phyloP scores from a whole-genome alignment of 805 yeast species.

The Kuraishia piskuri region DNA sequence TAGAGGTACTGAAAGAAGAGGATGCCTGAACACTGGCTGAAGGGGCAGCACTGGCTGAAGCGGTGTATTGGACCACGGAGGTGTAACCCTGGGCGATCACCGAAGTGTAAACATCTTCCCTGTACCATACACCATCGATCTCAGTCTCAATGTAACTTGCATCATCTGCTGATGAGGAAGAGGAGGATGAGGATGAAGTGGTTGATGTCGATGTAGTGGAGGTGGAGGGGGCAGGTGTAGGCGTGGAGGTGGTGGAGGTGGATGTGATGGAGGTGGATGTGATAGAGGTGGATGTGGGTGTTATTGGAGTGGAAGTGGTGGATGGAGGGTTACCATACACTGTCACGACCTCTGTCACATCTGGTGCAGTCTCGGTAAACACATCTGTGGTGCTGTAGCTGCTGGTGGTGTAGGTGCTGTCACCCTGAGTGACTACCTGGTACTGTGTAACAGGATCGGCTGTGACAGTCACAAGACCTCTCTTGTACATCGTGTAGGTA shows the following conservation, averaged over 20 bases:
- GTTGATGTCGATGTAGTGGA: constrained; percentile 3
- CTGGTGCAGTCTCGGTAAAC: constrained; percentile 4
- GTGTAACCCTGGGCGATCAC: constrained; percentile 14
- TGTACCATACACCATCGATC: neutral
- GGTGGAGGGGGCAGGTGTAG: constrained; percentile 2
- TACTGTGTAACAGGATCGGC: constrained; percentile 16
- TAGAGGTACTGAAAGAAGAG: constrained; percentile 5
- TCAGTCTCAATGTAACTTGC: constrained; percentile 1
- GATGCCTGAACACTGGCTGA: constrained; percentile 13
- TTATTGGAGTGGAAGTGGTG: constrained; percentile 1
- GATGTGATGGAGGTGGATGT: constrained; percentile 1
- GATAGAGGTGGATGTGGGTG: constrained; percentile 5
- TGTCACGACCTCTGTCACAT: constrained; percentile 5
- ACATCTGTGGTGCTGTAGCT: constrained; percentile 4
- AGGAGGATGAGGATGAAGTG: constrained; percentile 5
- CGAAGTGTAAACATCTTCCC: constrained; percentile 19
- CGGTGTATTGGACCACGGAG: constrained; percentile 10
- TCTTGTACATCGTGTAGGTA: constrained; percentile 9
- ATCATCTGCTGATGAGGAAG: neutral
- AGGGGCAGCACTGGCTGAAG: constrained; percentile 4
- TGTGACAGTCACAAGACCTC: constrained; percentile 19
- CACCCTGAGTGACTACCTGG: constrained; percentile 10
- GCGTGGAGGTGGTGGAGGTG: constrained; percentile 4
- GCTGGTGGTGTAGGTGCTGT: constrained; percentile 11
- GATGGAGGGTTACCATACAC: constrained; percentile 7